Evolutionary conservation across 805 yeast species (phyloP).

Genomic region (Barnettozyma sucrosica): DNA sequence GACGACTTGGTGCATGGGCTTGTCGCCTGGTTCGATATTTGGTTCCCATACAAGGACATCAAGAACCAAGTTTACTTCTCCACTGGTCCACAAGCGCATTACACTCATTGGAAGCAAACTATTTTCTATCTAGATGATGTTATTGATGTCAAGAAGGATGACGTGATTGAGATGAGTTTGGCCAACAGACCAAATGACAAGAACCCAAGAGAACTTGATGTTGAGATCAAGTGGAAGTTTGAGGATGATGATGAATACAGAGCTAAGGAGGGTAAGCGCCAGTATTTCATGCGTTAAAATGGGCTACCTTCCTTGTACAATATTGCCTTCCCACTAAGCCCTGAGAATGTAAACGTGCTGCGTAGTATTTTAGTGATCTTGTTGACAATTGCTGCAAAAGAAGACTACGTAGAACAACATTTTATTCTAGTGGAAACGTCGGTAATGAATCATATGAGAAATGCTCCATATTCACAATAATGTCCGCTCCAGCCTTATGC

Average conservation of each 20-base stretch:
- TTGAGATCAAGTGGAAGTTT: slow-evolving; percentile 51
- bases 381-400: too few relatives aligned
- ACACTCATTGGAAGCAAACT: slow-evolving; percentile 99
- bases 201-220: slow-evolving; percentile 89
- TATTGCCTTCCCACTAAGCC: not conserved
- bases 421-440: too few relatives aligned
- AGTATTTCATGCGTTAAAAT: slow-evolving; percentile 62
- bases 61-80: slow-evolving; percentile 66
- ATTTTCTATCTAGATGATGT: slow-evolving; percentile 87
- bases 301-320: not conserved
- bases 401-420: too few relatives aligned
- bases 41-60: slow-evolving; percentile 58
- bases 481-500: too few relatives aligned
- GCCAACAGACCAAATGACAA: slow-evolving; percentile 67
- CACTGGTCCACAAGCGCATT: slow-evolving; percentile 90
- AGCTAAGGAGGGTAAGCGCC: slow-evolving; percentile 51
- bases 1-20: slow-evolving; percentile 83
- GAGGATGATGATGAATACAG: slow-evolving; percentile 45
- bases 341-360: too few relatives aligned
- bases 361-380: too few relatives aligned
- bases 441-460: too few relatives aligned
- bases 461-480: too few relatives aligned
- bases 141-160: slow-evolving; percentile 71
- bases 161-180: slow-evolving; percentile 62
- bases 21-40: slow-evolving; percentile 92